Evolutionary conservation across 306 rosid genomes (phyloP), one percentile per base, ranked within the genome.

Genomic region (Arachis hypogaea): DNA sequence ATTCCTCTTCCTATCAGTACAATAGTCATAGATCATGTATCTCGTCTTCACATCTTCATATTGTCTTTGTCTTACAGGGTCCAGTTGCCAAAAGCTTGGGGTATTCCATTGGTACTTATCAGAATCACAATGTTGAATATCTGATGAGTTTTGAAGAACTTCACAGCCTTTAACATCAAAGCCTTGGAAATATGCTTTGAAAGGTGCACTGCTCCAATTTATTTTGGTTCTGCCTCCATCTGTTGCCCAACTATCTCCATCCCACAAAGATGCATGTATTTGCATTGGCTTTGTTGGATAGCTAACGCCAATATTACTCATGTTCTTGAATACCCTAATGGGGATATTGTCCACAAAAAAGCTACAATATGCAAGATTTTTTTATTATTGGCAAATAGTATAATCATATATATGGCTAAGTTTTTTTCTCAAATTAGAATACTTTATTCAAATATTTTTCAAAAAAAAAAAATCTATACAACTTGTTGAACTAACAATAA

Each of bases 221-320:
- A n/a, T 82, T 75, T 80, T 86, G 12, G 75, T 50, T 38, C 47
- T 55, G 28, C 90, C 93, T 18, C 90, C 89, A 59, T 85, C 65
- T 9, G 92, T 82, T 36, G 95, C 90, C 95, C 95, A 89, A 2
- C 55, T 56, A 1, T 81, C 84, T 29, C 83, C 92, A 72, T 82
- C 51, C 92, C 92, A 87, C 42, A 89, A 64, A 77, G 79, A 80
- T 49, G 56, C 86, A 58, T 65, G 52, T 52, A 90, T 65, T 66
- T 57, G 62, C 96, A 87, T 85, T 18, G 92, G 74, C 59, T 75
- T 78, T 66, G 75, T 6, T 64, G 83, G 86, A 38, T 82, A 85
- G 4, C 47, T 40, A 6, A 42, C 89, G 43, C 87, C 83, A 11
- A 63, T 10, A 0, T 73, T 72, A 2, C 22, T 56, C 14, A 79